Evolutionary conservation across 768 basidiomycete species (phyloP), one percentile per base, ranked within the genome.

Genomic region (Auriscalpium vulgare): DNA sequence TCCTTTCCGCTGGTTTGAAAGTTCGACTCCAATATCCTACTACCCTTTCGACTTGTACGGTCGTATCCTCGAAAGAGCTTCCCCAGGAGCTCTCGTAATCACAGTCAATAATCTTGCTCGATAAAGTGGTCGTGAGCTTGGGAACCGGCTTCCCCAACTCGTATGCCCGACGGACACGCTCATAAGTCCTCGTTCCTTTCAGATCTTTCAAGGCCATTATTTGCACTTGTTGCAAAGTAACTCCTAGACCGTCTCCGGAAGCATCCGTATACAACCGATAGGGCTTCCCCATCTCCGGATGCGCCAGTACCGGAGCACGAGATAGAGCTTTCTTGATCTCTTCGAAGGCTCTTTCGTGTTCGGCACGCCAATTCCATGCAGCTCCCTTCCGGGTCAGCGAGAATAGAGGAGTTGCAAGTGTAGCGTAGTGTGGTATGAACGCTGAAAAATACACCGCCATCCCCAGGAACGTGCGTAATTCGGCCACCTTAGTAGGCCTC

Each of bases 231-330:
- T 67, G 61, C 38, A 67, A 44, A 3, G 53, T 50, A n/a, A 56
- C 57, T 10, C 57, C 68, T 4, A 68, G 49, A 2, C 57, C 67
- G 10, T 59, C 51, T 48, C 65, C 65, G 47, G 60, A 65, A 3
- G 67, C 67, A 50, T 68, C 67, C 1, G 65, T 60, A 50, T 68
- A 68, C 0, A 68, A 43, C 21, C 62, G 37, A 47, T 65, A 68
- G 1, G 59, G 62, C 16, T 35, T 17, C 4, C 60, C 60, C 21
- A 53, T 57, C 13, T 56, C 54, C 3, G 66, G 47, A 44, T 63
- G 59, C 13, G 60, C 64, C 35, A 54, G 17, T 9, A 68, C 57
- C 1, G 65, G 67, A 9, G 67, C 58, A 19, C 53, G 43, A 3
- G 37, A 34, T 8, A 68, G 58, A 8, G 59, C 62, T 43, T 50